Evolutionary conservation across 768 basidiomycete species (phyloP).

Genomic region (Polyporus arcularius): DNA sequence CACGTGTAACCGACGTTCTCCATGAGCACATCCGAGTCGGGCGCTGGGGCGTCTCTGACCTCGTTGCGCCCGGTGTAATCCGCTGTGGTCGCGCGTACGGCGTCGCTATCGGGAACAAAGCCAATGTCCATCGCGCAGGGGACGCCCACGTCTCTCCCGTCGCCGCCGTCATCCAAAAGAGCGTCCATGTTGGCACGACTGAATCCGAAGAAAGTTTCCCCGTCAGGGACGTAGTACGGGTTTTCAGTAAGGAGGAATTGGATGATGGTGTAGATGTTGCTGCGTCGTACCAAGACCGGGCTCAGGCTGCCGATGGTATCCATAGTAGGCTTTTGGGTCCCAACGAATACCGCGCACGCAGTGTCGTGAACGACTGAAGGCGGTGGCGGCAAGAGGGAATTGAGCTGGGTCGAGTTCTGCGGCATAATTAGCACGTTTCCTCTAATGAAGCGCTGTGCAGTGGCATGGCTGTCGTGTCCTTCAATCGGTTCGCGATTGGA

Average conservation of each 20-base stretch:
- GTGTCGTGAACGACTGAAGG: background rate
- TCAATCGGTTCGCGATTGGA: no score
- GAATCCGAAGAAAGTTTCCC: background rate
- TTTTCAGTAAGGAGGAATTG: background rate
- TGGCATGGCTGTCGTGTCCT: no score
- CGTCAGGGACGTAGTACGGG: background rate
- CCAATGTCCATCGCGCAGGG: background rate
- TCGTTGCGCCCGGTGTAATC: background rate
- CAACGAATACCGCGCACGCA: constrained; percentile 1
- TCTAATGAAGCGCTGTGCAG: background rate
- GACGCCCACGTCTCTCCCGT: background rate
- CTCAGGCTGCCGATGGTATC: background rate
- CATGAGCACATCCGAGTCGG: background rate
- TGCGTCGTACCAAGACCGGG: background rate
- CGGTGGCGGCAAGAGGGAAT: background rate
- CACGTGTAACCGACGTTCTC: background rate
- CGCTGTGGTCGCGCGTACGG: background rate
- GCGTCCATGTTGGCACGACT: background rate
- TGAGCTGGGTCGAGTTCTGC: background rate
- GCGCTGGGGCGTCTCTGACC: background rate
- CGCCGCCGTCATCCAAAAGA: background rate
- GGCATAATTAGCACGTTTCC: background rate
- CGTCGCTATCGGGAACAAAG: background rate
- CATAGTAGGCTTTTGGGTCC: background rate
- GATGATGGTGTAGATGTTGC: background rate